Evolutionary conservation across 2,329 filamentous ascomycete genomes (phyloP).

Genomic region (Lecanoromycetidae sp.): DNA sequence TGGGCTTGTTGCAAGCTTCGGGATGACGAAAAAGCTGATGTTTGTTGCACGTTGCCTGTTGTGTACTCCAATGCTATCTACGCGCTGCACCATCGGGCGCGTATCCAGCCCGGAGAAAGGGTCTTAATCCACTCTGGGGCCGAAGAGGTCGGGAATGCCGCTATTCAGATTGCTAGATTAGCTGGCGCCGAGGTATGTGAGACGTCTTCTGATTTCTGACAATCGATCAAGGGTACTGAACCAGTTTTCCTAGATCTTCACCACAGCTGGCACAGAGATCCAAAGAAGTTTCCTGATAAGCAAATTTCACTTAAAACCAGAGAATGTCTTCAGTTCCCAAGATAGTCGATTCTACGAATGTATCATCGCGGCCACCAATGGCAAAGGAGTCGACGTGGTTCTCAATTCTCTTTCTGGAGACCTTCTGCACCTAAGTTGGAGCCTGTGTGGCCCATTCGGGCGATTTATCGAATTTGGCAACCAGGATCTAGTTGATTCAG

Average conservation of each 20-base stretch:
- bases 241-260: too few species aligned
- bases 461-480: constrained; percentile 14
- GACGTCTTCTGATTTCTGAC: too few species aligned
- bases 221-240: too few species aligned
- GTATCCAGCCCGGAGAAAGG: constrained; percentile 4
- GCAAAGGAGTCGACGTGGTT: constrained; percentile 12
- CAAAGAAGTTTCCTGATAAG: constrained; percentile 8
- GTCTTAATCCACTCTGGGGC: constrained; percentile 20
- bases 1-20: constrained; percentile 25
- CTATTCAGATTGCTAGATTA: constrained; percentile 20
- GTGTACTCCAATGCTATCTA: constrained; percentile 16
- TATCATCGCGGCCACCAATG: constrained; percentile 1
- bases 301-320: constrained; percentile 6
- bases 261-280: constrained; percentile 8
- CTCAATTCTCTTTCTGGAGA: constrained; percentile 12
- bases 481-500: constrained; percentile 12
- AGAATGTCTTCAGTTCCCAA: constrained; percentile 10
- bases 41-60: constrained; percentile 5
- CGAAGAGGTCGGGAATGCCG: constrained; percentile 19
- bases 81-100: constrained; percentile 10
- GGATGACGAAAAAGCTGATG: constrained; percentile 9
- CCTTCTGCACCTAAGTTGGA: constrained; percentile 9
- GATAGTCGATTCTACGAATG: not conserved
- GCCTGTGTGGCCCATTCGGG: constrained; percentile 12
- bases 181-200: constrained; percentile 3